Base-by-base conservation (phyloP, 208 protist genomes). In the Acanthamoeba healyi region DNA sequence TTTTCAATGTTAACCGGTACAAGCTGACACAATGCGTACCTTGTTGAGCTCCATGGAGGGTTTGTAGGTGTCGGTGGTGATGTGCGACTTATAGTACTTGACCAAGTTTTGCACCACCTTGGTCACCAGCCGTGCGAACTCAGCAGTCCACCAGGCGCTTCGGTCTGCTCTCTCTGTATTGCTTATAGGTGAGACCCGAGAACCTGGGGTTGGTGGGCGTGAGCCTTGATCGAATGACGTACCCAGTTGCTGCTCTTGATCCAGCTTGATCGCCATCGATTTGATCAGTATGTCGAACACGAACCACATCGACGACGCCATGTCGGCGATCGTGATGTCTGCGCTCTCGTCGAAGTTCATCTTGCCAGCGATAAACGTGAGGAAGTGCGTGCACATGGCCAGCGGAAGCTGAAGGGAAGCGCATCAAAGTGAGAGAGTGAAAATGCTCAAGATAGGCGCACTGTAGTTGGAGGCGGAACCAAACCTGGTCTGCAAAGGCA, bases 281-380 rank as follows among this genome's bases (percentile, higher is more conserved):
- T 97, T 97, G 51, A 95, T 67, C n/a, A 97, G 95, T 24, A 97
- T 46, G 44, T 97, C 95, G 44, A 96, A 96, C 9, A 97, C 65
- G 86, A 97, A 96, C 96, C 96, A 97, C n/a, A 94, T 42, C 36
- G 70, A 79, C 46, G 65, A 58, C 26, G 89, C 89, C 61, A 94
- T 79, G 22, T 94, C 89, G 15, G 44, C 70, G 19, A 42, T 94
- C 2, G 89, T 72, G 3, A 94, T 67, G 40, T 94, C 89, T 0
- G 56, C 38, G 46, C 70, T 79, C 46, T 94, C 89, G n/a, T 84
- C 32, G 51, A 92, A 92, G 65, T 92, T 92, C 49, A 84, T 94
- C 36, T 94, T 94, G 15, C 89, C 89, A 12, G 89, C 89, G n/a
- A 94, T 94, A n/a, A 94, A 82, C 29, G 89, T 94, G 34, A 94